These are phyloP conservation scores for Fusarium xyrophilum DNA, from an alignment of 2,329 filamentous ascomycete genomes.

Conservation along the genomic window DNA sequence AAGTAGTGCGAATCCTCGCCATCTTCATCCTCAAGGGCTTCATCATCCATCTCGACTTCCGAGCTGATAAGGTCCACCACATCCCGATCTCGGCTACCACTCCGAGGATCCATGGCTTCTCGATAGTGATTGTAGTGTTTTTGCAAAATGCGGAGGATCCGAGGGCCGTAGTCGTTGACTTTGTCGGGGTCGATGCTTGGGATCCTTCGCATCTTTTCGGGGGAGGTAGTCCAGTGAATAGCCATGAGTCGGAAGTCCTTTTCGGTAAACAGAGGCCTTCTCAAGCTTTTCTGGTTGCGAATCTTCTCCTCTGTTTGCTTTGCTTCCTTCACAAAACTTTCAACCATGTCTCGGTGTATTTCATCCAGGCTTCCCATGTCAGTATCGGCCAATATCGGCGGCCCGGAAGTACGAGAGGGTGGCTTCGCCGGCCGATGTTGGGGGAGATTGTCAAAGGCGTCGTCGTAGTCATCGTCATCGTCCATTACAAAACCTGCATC, in stretches of 20 bases:
- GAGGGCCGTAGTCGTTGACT: conserved; percentile 66
- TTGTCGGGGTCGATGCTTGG: conserved; percentile 68
- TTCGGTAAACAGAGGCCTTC: conserved; percentile 71
- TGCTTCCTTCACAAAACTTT: conserved; percentile 69
- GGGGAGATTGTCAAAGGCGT: conserved; percentile 56
- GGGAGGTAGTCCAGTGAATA: conserved; percentile 68
- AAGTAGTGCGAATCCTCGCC: conserved; percentile 60
- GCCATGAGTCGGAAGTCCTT: conserved; percentile 75
- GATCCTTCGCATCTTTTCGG: conserved; percentile 69
- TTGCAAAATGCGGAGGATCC: conserved; percentile 66
- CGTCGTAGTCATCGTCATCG: conserved; percentile 45
- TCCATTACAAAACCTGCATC: conserved; percentile 57
- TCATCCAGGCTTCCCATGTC: conserved; percentile 62
- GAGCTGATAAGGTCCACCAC: conserved; percentile 65
- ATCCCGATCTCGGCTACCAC: conserved; percentile 44
- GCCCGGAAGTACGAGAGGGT: conserved; percentile 50
- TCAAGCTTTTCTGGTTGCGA: conserved; percentile 64
- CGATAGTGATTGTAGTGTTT: conserved; percentile 55
- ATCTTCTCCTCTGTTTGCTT: conserved; percentile 66
- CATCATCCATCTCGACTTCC: conserved; percentile 49
- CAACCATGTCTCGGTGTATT: conserved; percentile 68
- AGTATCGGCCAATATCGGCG: conserved; percentile 65
- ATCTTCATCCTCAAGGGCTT: conserved; percentile 47
- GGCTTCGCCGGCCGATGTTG: conserved; percentile 49
- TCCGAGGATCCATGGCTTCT: conserved; percentile 55